Evolutionary conservation across 371 early-diverging fungal genomes (phyloP).

Genomic region (Zancudomyces culisetae): DNA sequence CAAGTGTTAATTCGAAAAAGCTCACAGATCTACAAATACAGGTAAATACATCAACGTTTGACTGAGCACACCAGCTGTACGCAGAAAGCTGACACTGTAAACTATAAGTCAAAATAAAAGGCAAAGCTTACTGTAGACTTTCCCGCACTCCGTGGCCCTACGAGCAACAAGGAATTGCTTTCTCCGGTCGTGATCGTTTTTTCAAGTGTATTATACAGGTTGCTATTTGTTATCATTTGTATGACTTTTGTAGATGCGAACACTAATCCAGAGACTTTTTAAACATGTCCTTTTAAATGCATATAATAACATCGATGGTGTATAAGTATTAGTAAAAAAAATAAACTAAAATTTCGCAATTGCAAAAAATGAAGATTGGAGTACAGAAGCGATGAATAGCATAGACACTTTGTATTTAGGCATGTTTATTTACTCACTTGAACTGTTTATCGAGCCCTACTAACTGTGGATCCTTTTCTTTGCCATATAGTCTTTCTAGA

Average conservation of each 20-base stretch:
- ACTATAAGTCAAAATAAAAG: not conserved
- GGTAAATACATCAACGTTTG: too few species aligned
- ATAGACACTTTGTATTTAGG: not conserved
- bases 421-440: slow-evolving; percentile 15
- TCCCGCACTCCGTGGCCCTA: slow-evolving; percentile 58
- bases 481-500: not conserved
- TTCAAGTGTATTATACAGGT: slow-evolving; percentile 27
- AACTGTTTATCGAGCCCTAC: slow-evolving; percentile 39
- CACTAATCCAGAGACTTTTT: not conserved
- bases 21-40: not conserved
- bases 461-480: slow-evolving; percentile 8
- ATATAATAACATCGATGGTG: not conserved
- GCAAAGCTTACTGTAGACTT: slow-evolving; percentile 27
- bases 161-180: slow-evolving; percentile 54
- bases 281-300: not conserved
- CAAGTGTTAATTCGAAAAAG: not conserved
- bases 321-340: not conserved
- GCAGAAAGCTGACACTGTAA: too few species aligned
- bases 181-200: slow-evolving; percentile 42
- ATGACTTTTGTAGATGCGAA: not conserved
- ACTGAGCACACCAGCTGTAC: too few species aligned
- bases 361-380: not conserved
- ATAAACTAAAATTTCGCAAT: not conserved
- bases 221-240: not conserved
- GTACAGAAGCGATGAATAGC: not conserved